Evolutionary conservation across 2,329 filamentous ascomycete genomes (phyloP).

Genomic region (Microcyclosporella mali): DNA sequence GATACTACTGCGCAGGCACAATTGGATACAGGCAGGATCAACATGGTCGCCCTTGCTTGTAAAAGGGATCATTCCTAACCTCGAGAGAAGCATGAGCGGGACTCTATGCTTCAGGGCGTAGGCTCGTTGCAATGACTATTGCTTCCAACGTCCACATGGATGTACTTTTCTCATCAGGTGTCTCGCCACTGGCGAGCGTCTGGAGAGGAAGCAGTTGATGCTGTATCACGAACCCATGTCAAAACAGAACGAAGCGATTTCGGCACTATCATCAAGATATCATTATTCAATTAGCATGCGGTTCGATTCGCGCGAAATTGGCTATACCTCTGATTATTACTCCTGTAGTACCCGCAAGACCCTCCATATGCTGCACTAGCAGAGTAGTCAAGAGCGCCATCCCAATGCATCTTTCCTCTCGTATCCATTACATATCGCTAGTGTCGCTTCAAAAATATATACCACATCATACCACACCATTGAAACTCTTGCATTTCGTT

Average conservation of each 20-base stretch:
- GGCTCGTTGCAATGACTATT: neutral
- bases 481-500: no score
- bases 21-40: neutral
- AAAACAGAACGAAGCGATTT: no score
- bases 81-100: neutral
- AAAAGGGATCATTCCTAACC: neutral
- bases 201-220: slow-evolving; percentile 9
- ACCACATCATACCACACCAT: neutral
- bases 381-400: slow-evolving; percentile 14
- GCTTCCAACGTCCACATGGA: neutral
- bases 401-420: slow-evolving; percentile 4
- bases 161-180: slow-evolving; percentile 10
- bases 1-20: neutral
- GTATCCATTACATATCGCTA: slow-evolving; percentile 5
- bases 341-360: slow-evolving; percentile 10
- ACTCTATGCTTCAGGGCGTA: neutral
- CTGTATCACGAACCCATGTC: no score
- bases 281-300: no score
- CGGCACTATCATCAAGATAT: no score
- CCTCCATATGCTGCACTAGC: slow-evolving; percentile 21
- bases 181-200: neutral
- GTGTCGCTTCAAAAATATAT: slow-evolving; percentile 4
- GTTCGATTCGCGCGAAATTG: no score
- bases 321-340: no score
- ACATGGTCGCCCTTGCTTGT: neutral